Evolutionary conservation across 2,329 filamentous ascomycete species (phyloP).

Genomic region (Phialophora tarda): DNA sequence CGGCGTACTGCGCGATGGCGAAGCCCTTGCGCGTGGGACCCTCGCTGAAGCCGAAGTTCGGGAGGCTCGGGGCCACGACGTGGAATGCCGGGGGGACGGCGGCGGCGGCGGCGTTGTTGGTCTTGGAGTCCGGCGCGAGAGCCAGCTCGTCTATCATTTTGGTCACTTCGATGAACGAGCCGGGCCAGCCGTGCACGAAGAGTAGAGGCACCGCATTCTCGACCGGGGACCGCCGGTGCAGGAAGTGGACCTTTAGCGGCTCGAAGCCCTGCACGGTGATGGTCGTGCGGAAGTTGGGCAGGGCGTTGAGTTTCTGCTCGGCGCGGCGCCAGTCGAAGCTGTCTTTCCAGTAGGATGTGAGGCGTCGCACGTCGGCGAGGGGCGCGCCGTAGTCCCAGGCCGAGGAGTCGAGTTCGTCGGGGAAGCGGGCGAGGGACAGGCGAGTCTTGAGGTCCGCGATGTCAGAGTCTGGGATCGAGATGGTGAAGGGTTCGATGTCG

Average conservation of each 20-base stretch:
- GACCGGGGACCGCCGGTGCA: constrained; percentile 42
- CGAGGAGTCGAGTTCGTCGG: constrained; percentile 60
- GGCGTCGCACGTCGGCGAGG: constrained; percentile 63
- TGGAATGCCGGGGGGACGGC: constrained; percentile 55
- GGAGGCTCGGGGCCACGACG: constrained; percentile 60
- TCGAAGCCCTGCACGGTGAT: constrained; percentile 33
- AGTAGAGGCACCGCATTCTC: constrained; percentile 38
- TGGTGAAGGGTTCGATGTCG: constrained; percentile 51
- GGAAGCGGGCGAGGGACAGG: constrained; percentile 60
- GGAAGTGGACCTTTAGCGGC: constrained; percentile 45
- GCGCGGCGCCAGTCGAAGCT: constrained; percentile 65
- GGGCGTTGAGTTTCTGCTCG: constrained; percentile 64
- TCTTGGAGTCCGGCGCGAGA: neutral
- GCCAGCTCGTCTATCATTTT: constrained; percentile 42
- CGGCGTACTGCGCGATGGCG: constrained; percentile 65
- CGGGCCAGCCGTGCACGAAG: constrained; percentile 40
- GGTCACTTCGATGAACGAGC: constrained; percentile 38
- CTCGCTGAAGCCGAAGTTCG: constrained; percentile 62
- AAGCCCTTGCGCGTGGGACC: constrained; percentile 61
- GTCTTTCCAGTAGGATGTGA: constrained; percentile 63
- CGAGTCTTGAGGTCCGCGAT: constrained; percentile 62
- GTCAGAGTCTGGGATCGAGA: constrained; percentile 56
- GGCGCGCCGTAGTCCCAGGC: constrained; percentile 66
- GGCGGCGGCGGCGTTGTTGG: no score
- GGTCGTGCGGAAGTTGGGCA: constrained; percentile 63